Conservation (phyloP, 345 rosid species). For the Rhizophora apiculata region DNA sequence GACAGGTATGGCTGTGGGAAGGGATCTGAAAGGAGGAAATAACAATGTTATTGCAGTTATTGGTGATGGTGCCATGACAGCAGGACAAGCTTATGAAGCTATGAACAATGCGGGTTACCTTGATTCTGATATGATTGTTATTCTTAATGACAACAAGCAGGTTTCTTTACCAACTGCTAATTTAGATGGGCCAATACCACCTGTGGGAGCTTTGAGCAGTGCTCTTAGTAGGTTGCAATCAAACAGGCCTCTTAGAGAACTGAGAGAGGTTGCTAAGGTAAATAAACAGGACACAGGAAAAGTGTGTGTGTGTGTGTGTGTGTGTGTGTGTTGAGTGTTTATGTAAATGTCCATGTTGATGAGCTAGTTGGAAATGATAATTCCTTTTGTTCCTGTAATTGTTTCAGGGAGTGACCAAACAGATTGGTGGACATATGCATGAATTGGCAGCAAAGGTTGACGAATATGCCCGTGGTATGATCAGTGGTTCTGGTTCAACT, state of each 20-base stretch:
- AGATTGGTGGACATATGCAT: slow-evolving; percentile 89
- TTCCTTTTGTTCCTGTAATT: slow-evolving; percentile 10
- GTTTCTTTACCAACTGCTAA: slow-evolving; percentile 93
- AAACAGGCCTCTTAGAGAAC: slow-evolving; percentile 85
- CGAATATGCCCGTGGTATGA: slow-evolving; percentile 98
- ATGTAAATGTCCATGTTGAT: not conserved
- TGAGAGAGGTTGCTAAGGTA: slow-evolving; percentile 98
- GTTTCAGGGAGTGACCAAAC: slow-evolving; percentile 85
- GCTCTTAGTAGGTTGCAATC: slow-evolving; percentile 94
- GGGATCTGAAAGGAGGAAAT: slow-evolving; percentile 76
- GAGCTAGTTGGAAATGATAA: slow-evolving; percentile 9
- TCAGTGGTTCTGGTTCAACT: slow-evolving; percentile 92
- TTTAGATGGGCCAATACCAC: slow-evolving; percentile 90
- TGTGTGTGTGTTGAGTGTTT: not conserved
- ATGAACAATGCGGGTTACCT: slow-evolving; percentile 98
- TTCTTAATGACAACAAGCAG: slow-evolving; percentile 97
- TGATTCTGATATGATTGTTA: slow-evolving; percentile 94
- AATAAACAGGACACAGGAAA: not conserved
- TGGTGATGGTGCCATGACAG: slow-evolving; percentile 99
- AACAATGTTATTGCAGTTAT: slow-evolving; percentile 80
- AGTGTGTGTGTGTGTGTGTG: not conserved
- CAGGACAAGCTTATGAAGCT: slow-evolving; percentile 99
- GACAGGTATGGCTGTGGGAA: slow-evolving; percentile 93
- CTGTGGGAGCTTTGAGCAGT: slow-evolving; percentile 98
- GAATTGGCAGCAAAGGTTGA: slow-evolving; percentile 94